phyloP scores from a whole-genome alignment of 495 filamentous ascomycete genomes.

The Penicillium malachiteum region DNA sequence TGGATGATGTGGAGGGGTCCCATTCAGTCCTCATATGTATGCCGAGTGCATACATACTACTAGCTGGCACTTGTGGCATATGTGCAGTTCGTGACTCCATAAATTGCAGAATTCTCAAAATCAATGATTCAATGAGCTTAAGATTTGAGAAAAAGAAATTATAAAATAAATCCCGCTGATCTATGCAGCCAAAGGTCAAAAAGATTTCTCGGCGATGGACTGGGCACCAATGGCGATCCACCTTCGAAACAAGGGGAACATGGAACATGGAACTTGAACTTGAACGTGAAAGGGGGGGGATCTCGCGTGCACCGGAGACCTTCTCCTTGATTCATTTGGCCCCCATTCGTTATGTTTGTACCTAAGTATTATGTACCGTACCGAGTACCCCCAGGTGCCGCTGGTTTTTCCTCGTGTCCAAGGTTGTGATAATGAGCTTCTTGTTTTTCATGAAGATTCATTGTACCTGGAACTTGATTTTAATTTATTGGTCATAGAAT shows the following conservation, averaged over 20 bases:
- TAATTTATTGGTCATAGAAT: too few species aligned
- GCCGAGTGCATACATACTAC: too few species aligned
- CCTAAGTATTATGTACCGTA: too few species aligned
- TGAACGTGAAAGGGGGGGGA: background rate
- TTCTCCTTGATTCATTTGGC: conserved; percentile 8
- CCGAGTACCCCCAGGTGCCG: too few species aligned
- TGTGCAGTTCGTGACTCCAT: background rate
- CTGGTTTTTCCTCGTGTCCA: too few species aligned
- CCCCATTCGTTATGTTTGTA: background rate
- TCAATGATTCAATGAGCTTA: background rate
- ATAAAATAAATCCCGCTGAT: conserved; percentile 3
- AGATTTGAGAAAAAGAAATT: conserved; percentile 3
- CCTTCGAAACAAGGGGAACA: conserved; percentile 4
- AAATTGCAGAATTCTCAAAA: background rate
- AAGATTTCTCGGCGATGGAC: conserved; percentile 12
- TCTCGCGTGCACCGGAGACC: conserved; percentile 24
- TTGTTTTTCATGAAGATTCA: too few species aligned
- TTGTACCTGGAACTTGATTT: too few species aligned
- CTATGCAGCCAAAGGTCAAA: conserved; percentile 7
- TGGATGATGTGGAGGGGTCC: too few species aligned
- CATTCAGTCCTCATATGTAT: too few species aligned
- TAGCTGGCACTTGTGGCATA: too few species aligned
- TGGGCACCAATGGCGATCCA: conserved; percentile 25
- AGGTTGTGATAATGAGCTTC: too few species aligned
- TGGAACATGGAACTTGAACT: background rate